A percentile compares a stretch with the other conserved stretches of the same genome.
Evolutionary conservation across 163 green algal species (phyloP).

Genomic region (Smithsoniella earleae): DNA sequence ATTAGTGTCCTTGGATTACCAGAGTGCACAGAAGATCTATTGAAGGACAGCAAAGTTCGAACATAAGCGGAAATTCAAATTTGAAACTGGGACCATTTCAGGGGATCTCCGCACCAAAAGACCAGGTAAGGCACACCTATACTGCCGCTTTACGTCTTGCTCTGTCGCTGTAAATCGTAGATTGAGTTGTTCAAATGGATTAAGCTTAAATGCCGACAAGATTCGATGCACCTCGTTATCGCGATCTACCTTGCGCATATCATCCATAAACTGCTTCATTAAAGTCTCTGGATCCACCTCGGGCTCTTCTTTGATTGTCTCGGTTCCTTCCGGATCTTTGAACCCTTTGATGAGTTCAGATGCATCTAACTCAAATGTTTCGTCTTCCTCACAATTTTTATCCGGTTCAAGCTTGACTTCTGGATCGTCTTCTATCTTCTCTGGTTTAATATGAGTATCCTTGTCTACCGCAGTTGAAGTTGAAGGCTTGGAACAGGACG

Average conservation of each 20-base stretch:
- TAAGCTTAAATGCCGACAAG: conserved; percentile 90
- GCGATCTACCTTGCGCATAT: conserved; percentile 72
- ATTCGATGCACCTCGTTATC: conserved; percentile 91
- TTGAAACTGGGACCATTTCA: too few species aligned
- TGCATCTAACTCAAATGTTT: conserved; percentile 16
- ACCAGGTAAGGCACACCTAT: too few species aligned
- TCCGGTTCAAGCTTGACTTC: not conserved
- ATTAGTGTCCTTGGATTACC: too few species aligned
- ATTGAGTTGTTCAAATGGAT: conserved; percentile 90
- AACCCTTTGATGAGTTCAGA: not conserved
- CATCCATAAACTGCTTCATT: conserved; percentile 63
- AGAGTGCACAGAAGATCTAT: too few species aligned
- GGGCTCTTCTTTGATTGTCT: not conserved
- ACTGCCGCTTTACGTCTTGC: conserved; percentile 66
- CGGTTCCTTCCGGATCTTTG: not conserved
- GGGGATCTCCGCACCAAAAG: too few species aligned
- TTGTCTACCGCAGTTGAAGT: too few species aligned
- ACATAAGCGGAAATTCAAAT: too few species aligned
- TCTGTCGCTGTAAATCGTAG: conserved; percentile 68
- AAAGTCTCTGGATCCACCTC: conserved; percentile 5
- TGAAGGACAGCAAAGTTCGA: too few species aligned
- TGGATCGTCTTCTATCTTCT: not conserved
- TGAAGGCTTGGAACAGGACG: too few species aligned
- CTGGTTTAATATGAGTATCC: too few species aligned
- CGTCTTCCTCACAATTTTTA: conserved; percentile 8